Conservation (phyloP, 768 basidiomycete species). For the Psilocybe subaeruginosa region DNA sequence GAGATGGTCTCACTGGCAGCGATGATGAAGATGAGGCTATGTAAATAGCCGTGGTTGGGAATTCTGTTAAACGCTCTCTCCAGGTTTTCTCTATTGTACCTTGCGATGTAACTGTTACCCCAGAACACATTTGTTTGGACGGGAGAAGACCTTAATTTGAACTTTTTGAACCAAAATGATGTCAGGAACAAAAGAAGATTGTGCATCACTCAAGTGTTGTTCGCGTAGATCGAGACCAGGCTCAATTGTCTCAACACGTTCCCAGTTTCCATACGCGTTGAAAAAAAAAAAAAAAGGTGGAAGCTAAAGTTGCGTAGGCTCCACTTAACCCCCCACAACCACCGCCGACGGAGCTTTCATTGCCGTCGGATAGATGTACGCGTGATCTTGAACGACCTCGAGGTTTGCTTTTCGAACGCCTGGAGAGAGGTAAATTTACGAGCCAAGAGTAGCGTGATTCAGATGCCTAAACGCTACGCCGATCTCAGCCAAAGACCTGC, state of each 20-base stretch:
- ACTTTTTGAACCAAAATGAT: neutral
- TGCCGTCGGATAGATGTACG: neutral
- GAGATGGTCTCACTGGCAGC: slow-evolving; percentile 23
- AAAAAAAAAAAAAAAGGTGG: neutral
- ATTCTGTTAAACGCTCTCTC: slow-evolving; percentile 1
- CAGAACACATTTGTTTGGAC: neutral
- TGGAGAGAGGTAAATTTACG: neutral
- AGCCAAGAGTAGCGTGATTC: neutral
- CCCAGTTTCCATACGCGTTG: neutral
- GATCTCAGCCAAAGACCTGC: neutral
- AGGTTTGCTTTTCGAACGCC: neutral
- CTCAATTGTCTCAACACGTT: neutral
- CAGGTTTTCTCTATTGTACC: neutral
- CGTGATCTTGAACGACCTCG: neutral
- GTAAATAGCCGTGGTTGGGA: slow-evolving; percentile 3
- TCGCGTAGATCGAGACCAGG: neutral
- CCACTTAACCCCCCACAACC: neutral
- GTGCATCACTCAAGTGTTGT: neutral
- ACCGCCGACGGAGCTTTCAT: neutral
- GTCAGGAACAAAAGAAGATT: neutral
- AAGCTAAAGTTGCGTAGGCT: neutral
- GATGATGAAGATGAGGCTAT: slow-evolving; percentile 22
- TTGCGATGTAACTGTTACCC: neutral
- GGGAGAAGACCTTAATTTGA: neutral
- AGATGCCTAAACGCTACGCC: neutral